Percentiles rank a stretch among this genome's conserved stretches.
Evolutionary conservation across 192 early-diverging fungal species (phyloP).

Genomic region (Coemansia sp.): DNA sequence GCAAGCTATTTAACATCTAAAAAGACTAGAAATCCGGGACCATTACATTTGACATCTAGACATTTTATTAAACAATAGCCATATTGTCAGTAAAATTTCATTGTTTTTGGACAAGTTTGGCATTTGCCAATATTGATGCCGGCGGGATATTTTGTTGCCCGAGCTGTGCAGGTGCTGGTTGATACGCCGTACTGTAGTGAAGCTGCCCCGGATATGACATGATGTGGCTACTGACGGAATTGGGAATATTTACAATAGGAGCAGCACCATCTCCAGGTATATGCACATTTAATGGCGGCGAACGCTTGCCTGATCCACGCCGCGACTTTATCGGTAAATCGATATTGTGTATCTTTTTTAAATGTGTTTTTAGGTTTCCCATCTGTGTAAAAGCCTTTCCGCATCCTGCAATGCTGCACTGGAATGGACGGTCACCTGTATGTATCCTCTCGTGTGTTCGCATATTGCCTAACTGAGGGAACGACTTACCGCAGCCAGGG

Average conservation of each 20-base stretch:
- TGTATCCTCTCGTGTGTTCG: constrained; percentile 82
- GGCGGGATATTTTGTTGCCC: constrained; percentile 3
- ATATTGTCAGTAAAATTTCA: neutral
- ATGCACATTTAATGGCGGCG: neutral
- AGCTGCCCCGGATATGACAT: neutral
- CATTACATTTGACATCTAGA: too few species aligned
- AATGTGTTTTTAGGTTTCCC: constrained; percentile 62
- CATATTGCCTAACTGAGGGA: constrained; percentile 79
- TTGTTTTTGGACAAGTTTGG: constrained; percentile 5
- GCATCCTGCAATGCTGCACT: constrained; percentile 65
- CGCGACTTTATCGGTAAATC: constrained; percentile 9
- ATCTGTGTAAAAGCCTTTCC: constrained; percentile 72
- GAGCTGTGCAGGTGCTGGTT: neutral
- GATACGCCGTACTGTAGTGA: neutral
- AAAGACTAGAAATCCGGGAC: too few species aligned
- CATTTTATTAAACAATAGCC: neutral
- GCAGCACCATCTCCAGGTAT: neutral
- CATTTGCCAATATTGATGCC: constrained; percentile 16
- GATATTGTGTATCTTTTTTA: constrained; percentile 41
- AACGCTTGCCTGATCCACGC: constrained; percentile 2
- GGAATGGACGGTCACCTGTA: constrained; percentile 70
- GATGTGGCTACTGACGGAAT: neutral
- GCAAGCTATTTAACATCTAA: too few species aligned
- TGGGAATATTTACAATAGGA: constrained; percentile 16
- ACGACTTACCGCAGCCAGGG: constrained; percentile 72